phyloP scores from a whole-genome alignment of 2,329 filamentous ascomycete species.

The Xylaria multiplex region DNA sequence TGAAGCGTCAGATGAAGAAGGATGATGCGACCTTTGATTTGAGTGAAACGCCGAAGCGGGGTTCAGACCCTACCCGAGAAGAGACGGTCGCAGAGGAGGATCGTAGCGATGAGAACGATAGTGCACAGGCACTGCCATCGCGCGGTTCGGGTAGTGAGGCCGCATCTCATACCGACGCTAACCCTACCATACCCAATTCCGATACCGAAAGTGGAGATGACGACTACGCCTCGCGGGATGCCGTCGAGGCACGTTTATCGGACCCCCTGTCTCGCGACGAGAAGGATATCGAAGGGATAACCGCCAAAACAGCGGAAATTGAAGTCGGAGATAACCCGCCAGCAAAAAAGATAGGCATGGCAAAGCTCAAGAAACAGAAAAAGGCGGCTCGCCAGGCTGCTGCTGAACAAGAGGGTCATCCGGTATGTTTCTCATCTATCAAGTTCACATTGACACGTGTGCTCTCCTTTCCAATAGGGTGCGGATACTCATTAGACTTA shows the following conservation, averaged over 20 bases:
- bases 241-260: slow-evolving; percentile 55
- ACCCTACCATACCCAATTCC: slow-evolving; percentile 24
- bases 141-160: slow-evolving; percentile 23
- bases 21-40: slow-evolving; percentile 74
- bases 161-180: slow-evolving; percentile 25
- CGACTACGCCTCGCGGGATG: slow-evolving; percentile 60
- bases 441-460: not conserved
- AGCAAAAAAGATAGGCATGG: slow-evolving; percentile 60
- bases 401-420: slow-evolving; percentile 48
- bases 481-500: slow-evolving; percentile 5
- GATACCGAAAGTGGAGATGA: slow-evolving; percentile 47
- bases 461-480: not conserved
- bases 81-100: slow-evolving; percentile 20
- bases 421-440: slow-evolving; percentile 48
- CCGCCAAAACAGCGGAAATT: slow-evolving; percentile 41
- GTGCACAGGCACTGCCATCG: slow-evolving; percentile 11
- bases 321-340: slow-evolving; percentile 42
- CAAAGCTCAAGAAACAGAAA: slow-evolving; percentile 62
- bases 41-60: slow-evolving; percentile 40
- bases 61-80: slow-evolving; percentile 16
- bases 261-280: slow-evolving; percentile 32
- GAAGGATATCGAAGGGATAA: slow-evolving; percentile 28
- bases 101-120: slow-evolving; percentile 18
- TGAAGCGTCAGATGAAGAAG: slow-evolving; percentile 83
- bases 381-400: slow-evolving; percentile 56